These are phyloP conservation scores for Pyrrhoderma lamaoense DNA, from an alignment of 1,284 basidiomycete species.

Conservation along the genomic window DNA sequence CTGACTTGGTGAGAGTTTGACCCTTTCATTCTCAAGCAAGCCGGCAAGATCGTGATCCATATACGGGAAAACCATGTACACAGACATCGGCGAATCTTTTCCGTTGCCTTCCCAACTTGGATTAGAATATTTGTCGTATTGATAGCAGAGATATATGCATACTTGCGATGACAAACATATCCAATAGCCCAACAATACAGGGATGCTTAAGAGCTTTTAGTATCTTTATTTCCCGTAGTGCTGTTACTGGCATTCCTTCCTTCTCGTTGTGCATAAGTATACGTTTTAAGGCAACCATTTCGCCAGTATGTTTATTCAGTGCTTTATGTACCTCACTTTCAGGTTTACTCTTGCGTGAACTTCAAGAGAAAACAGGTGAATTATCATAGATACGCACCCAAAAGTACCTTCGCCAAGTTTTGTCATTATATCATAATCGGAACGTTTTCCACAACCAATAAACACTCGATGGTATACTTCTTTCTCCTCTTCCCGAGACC, in stretches of 20 bases:
- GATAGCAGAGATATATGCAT: slow-evolving; percentile 24
- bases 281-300: slow-evolving; percentile 83
- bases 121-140: background rate
- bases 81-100: slow-evolving; percentile 64
- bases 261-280: slow-evolving; percentile 96
- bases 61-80: slow-evolving; percentile 99
- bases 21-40: slow-evolving; percentile 83
- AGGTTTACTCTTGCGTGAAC: slow-evolving; percentile 2
- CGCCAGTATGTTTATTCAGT: slow-evolving; percentile 53
- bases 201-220: slow-evolving; percentile 85
- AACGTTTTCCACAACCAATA: slow-evolving; percentile 67
- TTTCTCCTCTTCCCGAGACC: slow-evolving; percentile 59
- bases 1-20: slow-evolving; percentile 71
- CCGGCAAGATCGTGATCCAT: slow-evolving; percentile 99
- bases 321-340: slow-evolving; percentile 85
- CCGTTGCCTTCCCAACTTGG: slow-evolving; percentile 42
- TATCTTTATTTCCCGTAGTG: slow-evolving; percentile 97
- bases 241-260: slow-evolving; percentile 94
- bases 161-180: slow-evolving; percentile 85
- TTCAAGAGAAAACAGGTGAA: background rate
- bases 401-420: slow-evolving; percentile 95
- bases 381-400: slow-evolving; percentile 50
- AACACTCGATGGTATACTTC: slow-evolving; percentile 62
- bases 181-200: slow-evolving; percentile 81
- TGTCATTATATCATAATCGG: slow-evolving; percentile 74